Evolutionary conservation across 208 protist species (phyloP).

Genomic region (Blechomonas ayalai): DNA sequence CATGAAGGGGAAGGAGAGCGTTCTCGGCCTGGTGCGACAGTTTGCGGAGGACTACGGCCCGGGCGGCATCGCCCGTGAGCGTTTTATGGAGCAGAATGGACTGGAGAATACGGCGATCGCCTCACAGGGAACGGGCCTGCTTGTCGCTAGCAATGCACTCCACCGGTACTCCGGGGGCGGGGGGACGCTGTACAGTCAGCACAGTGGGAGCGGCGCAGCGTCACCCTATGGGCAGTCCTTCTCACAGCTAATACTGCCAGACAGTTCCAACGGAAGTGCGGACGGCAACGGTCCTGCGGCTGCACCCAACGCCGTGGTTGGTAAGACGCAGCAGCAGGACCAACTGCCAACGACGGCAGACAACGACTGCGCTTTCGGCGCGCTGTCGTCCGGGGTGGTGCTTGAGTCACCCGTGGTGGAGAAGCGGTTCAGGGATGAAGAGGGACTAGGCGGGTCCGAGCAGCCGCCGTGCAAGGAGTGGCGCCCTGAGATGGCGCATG

Average conservation of each 20-base stretch:
- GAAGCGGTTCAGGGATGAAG: no score
- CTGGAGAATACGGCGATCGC: conserved; percentile 14
- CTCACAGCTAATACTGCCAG: conserved; percentile 16
- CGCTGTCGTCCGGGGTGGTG: no score
- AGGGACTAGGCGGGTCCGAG: no score
- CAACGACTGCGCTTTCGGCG: no score
- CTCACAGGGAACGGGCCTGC: neutral
- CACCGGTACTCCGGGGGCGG: no score
- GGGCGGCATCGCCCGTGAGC: conserved; percentile 51
- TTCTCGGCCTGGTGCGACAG: conserved; percentile 43
- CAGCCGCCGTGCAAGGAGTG: no score
- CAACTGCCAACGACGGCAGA: conserved; percentile 7
- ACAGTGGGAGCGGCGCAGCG: no score
- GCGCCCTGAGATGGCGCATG: no score
- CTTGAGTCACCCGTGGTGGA: no score
- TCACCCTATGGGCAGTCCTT: conserved; percentile 7
- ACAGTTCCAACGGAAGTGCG: no score
- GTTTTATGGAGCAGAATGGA: conserved; percentile 65
- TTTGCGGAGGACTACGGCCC: conserved; percentile 71
- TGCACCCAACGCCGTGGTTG: neutral
- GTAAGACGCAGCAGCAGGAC: neutral
- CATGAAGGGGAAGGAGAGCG: conserved; percentile 33
- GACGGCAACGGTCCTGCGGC: no score
- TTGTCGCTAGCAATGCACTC: neutral
- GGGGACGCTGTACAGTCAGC: no score